A percentile compares a stretch with the other conserved stretches of the same genome.
phyloP scores from a whole-genome alignment of 164 flowering plant species.

The Vitis cinerea region DNA sequence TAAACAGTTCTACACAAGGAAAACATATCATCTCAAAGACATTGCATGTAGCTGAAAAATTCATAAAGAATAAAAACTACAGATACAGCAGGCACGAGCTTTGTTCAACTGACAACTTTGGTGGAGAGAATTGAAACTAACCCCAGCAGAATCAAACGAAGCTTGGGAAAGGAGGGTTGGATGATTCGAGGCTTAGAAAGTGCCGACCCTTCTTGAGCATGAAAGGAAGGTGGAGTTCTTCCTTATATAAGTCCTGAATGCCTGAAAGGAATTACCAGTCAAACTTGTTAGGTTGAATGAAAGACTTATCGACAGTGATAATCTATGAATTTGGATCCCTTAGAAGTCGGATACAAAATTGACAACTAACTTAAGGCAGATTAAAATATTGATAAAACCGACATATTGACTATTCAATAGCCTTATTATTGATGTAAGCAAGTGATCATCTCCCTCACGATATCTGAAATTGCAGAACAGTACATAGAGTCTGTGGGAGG shows the following conservation, averaged over 20 bases:
- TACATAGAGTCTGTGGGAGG: slow-evolving; percentile 2
- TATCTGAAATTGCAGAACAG: background rate
- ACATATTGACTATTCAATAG: slow-evolving; percentile 5
- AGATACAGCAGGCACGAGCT: background rate
- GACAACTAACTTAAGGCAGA: slow-evolving; percentile 3
- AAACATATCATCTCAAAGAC: background rate
- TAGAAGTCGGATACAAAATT: slow-evolving; percentile 7
- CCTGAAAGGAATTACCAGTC: slow-evolving; percentile 19
- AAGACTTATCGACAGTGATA: background rate
- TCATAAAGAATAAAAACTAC: background rate
- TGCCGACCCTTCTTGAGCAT: slow-evolving; percentile 1
- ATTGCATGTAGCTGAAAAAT: no score
- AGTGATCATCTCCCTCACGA: slow-evolving; percentile 2
- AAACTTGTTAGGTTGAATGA: slow-evolving; percentile 18
- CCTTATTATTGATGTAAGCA: background rate
- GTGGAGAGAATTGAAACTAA: slow-evolving; percentile 8
- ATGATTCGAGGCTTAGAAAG: background rate
- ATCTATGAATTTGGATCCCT: slow-evolving; percentile 21
- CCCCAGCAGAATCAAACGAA: slow-evolving; percentile 1
- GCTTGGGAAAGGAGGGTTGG: background rate
- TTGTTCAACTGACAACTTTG: background rate
- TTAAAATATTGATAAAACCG: background rate
- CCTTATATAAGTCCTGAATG: slow-evolving; percentile 23
- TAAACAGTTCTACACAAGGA: background rate
- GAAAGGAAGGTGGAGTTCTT: slow-evolving; percentile 5